Evolutionary conservation across 805 yeast species (phyloP), one percentile per base, ranked within the genome.

Genomic region (Yamadazyma insecticola): DNA sequence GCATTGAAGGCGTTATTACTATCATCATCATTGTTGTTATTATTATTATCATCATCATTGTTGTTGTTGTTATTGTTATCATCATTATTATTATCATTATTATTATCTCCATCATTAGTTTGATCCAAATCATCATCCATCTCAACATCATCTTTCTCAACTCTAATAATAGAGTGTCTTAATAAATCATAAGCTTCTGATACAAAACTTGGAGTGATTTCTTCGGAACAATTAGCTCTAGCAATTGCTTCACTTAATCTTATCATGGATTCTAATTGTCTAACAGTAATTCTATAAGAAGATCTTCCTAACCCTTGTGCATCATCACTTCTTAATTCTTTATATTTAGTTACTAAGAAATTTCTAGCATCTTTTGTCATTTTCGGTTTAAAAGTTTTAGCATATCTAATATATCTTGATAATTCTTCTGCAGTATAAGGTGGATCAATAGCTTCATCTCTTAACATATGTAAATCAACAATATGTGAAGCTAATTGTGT

Each of bases 211-310:
- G 90, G 85, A 0, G 90, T 78, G 32, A 88, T 81, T 40, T 78
- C 88, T 41, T 85, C 92, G 13, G 89, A 84, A 60, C 97, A 89
- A 57, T 90, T 92, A 16, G 97, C 97, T 44, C 96, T 73, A 1
- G 98, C 97, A 58, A 92, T 89, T 1, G 96, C 97, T 55, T 92
- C 98, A 3, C 92, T 79, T 37, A 92, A 70, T 52, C 98, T 75
- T 44, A 92, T 81, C 88, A 89, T 76, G 32, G 92, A 81, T 61
- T 90, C 98, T 49, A 92, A 71, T 55, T 92, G 98, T 68, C 98
- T 83, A 21, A 92, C 98, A 0, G 98, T 92, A 47, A 92, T 92
- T 55, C 97, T 70, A 56, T 90, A 90, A 37, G 95, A 82, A 30
- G 87, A 77, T 51, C 90, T 71, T 13, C 85, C 83, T 31, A 81